Percentiles rank a stretch among this genome's conserved stretches.
Conservation (phyloP, 192 early-diverging fungal species). For the Oehlia diaphana region DNA sequence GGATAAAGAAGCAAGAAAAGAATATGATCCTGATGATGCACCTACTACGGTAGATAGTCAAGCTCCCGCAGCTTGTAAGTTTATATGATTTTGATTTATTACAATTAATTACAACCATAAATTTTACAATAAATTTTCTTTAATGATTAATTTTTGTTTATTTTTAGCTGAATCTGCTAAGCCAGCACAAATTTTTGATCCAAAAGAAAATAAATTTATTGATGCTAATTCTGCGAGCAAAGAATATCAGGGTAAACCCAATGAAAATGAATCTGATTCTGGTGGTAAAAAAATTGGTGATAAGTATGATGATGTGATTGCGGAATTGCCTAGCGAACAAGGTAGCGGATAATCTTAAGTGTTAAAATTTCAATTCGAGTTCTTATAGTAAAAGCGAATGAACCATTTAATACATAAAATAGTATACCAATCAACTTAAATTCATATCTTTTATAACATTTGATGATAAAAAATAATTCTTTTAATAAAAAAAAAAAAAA, state of each 20-base stretch:
- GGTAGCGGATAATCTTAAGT: background rate
- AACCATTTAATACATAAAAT: too few relatives aligned
- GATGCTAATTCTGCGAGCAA: background rate
- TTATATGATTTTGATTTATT: background rate
- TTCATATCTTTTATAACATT: too few relatives aligned
- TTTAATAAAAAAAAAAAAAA: too few relatives aligned
- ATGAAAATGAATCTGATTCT: background rate
- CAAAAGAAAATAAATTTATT: slow-evolving; percentile 1
- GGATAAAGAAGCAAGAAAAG: background rate
- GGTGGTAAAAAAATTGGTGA: background rate
- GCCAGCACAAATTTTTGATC: background rate
- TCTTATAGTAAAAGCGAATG: too few relatives aligned
- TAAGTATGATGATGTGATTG: background rate
- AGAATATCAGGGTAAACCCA: background rate
- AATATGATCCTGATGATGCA: background rate
- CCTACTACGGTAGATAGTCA: background rate
- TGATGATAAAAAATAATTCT: too few relatives aligned
- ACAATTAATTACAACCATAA: too few relatives aligned
- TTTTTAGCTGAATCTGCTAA: background rate
- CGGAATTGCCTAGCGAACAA: background rate
- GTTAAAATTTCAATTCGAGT: too few relatives aligned
- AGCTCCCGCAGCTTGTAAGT: slow-evolving; percentile 3
- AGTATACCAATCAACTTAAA: too few relatives aligned
- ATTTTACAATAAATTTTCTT: too few relatives aligned
- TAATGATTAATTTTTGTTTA: too few relatives aligned